Evolutionary conservation across 1,284 basidiomycete species (phyloP).

Genomic region (Leccinum pachyderme): DNA sequence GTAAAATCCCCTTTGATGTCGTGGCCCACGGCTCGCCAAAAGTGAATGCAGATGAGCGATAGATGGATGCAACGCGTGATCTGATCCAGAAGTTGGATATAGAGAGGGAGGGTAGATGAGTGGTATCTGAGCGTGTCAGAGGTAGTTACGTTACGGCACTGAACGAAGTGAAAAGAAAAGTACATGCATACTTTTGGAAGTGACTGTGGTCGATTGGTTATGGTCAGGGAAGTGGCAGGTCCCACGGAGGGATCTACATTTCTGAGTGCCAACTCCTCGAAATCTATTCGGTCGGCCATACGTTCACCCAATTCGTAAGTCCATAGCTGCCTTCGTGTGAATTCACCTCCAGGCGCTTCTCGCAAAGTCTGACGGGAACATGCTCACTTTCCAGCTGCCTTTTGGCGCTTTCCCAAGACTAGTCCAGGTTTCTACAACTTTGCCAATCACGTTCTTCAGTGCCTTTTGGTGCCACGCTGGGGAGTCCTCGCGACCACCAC

Average conservation of each 20-base stretch:
- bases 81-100: slow-evolving; percentile 24
- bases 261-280: slow-evolving; percentile 73
- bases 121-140: slow-evolving; percentile 49
- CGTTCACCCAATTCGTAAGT: slow-evolving; percentile 63
- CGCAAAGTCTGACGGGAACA: background rate
- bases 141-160: background rate
- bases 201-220: slow-evolving; percentile 3
- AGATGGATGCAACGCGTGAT: slow-evolving; percentile 30
- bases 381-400: slow-evolving; percentile 67
- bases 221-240: slow-evolving; percentile 38
- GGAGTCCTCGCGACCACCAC: slow-evolving; percentile 3
- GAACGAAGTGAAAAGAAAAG: background rate
- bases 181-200: slow-evolving; percentile 6
- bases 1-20: slow-evolving; percentile 63
- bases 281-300: slow-evolving; percentile 66
- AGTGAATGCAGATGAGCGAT: slow-evolving; percentile 54
- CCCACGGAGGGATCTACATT: slow-evolving; percentile 66
- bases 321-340: slow-evolving; percentile 43
- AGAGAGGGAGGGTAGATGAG: slow-evolving; percentile 65
- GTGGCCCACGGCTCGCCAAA: slow-evolving; percentile 54
- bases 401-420: slow-evolving; percentile 61
- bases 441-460: slow-evolving; percentile 45
- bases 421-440: slow-evolving; percentile 57
- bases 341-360: background rate
- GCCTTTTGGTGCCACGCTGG: slow-evolving; percentile 18